Conservation (phyloP, 2,329 filamentous ascomycete genomes). For the Tolypocladium cylindrosporum region DNA sequence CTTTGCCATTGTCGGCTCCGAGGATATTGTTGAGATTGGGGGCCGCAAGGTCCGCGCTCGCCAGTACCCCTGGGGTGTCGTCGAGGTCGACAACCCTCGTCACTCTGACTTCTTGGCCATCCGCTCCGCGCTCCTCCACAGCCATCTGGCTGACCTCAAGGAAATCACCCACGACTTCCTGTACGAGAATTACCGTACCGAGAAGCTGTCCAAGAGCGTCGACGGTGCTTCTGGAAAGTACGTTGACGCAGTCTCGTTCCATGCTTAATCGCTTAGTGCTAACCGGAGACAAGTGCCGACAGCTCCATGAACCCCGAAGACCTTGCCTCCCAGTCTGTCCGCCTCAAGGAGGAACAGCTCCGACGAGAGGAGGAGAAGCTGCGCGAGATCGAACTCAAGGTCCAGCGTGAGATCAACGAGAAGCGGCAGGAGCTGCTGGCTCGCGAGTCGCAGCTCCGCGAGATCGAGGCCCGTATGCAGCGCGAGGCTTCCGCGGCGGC, state of each 20-base stretch:
- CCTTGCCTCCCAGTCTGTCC: constrained; percentile 90
- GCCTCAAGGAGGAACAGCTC: constrained; percentile 98
- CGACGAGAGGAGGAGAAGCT: constrained; percentile 99
- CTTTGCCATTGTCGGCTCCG: constrained; percentile 96
- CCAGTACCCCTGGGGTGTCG: constrained; percentile 98
- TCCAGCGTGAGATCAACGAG: constrained; percentile 99
- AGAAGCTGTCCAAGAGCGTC: constrained; percentile 99
- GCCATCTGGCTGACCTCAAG: constrained; percentile 95
- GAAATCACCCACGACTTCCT: constrained; percentile 99
- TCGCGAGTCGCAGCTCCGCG: constrained; percentile 94
- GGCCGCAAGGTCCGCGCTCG: constrained; percentile 86
- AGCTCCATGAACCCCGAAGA: constrained; percentile 94
- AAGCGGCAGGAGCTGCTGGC: constrained; percentile 97
- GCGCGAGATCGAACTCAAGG: constrained; percentile 98
- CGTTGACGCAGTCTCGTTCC: constrained; percentile 29
- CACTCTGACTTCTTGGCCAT: constrained; percentile 98
- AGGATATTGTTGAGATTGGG: constrained; percentile 89
- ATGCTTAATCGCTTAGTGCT: constrained; percentile 11
- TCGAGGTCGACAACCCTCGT: constrained; percentile 97
- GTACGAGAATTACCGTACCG: constrained; percentile 99
- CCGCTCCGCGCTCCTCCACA: constrained; percentile 91
- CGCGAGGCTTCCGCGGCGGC: constrained; percentile 55
- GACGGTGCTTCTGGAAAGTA: constrained; percentile 83
- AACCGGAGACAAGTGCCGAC: constrained; percentile 44
- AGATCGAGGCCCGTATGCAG: constrained; percentile 97